These are phyloP conservation scores for Themeda triandra DNA, from an alignment of 176 grass and related monocot species.

Conservation along the genomic window DNA sequence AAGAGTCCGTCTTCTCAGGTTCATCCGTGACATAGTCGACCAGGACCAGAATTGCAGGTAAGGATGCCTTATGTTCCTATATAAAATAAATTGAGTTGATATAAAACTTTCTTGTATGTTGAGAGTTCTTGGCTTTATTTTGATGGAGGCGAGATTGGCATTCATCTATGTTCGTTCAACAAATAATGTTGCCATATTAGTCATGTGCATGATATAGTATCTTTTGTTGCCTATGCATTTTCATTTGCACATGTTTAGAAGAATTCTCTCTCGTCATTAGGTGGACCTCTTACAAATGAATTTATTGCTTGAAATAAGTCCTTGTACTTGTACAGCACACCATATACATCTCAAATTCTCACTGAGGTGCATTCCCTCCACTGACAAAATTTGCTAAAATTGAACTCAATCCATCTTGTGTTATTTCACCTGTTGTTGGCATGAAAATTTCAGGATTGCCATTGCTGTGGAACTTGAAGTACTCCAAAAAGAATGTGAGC, in stretches of 20 bases:
- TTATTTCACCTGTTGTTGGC: not conserved
- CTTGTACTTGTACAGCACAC: not conserved
- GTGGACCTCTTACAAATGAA: not conserved
- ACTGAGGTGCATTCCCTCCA: not conserved
- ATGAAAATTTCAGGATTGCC: not conserved
- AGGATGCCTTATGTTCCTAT: not conserved
- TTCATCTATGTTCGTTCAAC: not conserved
- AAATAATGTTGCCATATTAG: not conserved
- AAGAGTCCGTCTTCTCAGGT: constrained; percentile 1
- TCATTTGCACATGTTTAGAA: not conserved
- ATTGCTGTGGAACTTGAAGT: constrained; percentile 9
- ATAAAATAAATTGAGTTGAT: not conserved
- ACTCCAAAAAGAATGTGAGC: not conserved
- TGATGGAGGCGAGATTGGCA: not conserved
- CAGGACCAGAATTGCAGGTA: not conserved
- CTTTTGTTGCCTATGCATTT: not conserved
- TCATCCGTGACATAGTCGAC: not conserved
- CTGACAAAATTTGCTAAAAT: not conserved
- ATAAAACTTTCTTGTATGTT: not conserved
- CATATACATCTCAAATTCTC: not conserved
- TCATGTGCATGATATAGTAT: not conserved
- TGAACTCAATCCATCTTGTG: not conserved
- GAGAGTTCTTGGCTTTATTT: not conserved
- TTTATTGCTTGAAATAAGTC: not conserved
- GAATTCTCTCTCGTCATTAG: not conserved